Conservation (phyloP, 805 yeast species). For the Wickerhamiella occidentalis region DNA sequence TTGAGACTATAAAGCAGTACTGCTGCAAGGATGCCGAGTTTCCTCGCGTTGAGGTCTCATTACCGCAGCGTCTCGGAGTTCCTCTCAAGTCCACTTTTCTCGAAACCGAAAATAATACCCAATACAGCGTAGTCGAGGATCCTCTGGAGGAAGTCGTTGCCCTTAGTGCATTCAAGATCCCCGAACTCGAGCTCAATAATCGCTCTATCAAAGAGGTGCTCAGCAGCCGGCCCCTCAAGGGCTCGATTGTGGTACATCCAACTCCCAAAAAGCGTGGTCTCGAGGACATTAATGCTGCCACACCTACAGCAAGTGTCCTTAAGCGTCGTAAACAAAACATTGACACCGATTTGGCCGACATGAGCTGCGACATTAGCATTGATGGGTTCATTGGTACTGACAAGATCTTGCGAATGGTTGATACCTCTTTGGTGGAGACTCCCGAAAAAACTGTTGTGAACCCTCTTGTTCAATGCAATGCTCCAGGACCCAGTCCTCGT, state of each 20-base stretch:
- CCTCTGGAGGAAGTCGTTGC: slow-evolving; percentile 13
- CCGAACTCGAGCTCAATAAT: slow-evolving; percentile 10
- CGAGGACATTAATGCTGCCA: slow-evolving; percentile 12
- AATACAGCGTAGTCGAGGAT: slow-evolving; percentile 13
- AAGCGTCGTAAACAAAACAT: slow-evolving; percentile 7
- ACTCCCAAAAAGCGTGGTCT: slow-evolving; percentile 13
- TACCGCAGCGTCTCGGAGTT: slow-evolving; percentile 20
- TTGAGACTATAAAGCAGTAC: slow-evolving; percentile 16
- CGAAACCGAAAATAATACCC: slow-evolving; percentile 22
- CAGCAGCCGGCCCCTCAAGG: background rate
- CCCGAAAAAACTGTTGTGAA: slow-evolving; percentile 19
- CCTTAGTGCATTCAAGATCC: slow-evolving; percentile 11
- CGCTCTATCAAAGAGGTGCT: slow-evolving; percentile 9
- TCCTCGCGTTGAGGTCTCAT: slow-evolving; percentile 17
- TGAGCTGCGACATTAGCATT: slow-evolving; percentile 1
- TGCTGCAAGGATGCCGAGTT: slow-evolving; percentile 23
- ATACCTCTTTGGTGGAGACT: slow-evolving; percentile 28
- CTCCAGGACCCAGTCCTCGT: slow-evolving; percentile 24
- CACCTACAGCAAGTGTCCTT: slow-evolving; percentile 9
- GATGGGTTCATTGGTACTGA: slow-evolving; percentile 23
- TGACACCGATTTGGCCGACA: slow-evolving; percentile 1
- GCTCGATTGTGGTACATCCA: background rate
- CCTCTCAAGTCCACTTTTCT: slow-evolving; percentile 24
- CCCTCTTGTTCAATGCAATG: slow-evolving; percentile 19
- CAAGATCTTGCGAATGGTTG: slow-evolving; percentile 29